These are phyloP conservation scores for Meredithiella fracta DNA, from an alignment of 2,329 filamentous ascomycete species.

Conservation along the genomic window DNA sequence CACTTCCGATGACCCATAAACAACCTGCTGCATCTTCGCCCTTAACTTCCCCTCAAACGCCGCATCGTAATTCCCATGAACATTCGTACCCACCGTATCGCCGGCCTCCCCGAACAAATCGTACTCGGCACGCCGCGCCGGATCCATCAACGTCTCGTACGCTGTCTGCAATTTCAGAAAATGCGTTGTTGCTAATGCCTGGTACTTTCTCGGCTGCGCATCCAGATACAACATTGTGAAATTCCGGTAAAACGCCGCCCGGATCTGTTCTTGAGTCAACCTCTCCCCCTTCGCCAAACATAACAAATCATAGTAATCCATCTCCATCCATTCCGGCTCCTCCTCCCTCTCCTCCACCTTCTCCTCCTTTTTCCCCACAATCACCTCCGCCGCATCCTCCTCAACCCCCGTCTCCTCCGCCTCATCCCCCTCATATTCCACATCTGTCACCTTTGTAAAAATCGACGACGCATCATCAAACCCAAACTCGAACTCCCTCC, in stretches of 20 bases:
- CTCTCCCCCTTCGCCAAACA: conserved; percentile 25
- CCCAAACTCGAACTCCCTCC: conserved; percentile 30
- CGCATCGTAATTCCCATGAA: conserved; percentile 16
- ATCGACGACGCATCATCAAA: conserved; percentile 32
- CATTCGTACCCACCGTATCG: conserved; percentile 8
- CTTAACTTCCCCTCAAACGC: conserved; percentile 16
- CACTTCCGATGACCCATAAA: conserved; percentile 20
- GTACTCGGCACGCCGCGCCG: conserved; percentile 26
- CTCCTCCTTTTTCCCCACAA: conserved; percentile 13
- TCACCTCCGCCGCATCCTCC: conserved; percentile 15
- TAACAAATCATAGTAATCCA: conserved; percentile 30
- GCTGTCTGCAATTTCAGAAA: conserved; percentile 27
- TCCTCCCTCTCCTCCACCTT: conserved; percentile 14
- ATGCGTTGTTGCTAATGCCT: conserved; percentile 25
- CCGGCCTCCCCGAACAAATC: conserved; percentile 20
- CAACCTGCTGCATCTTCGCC: conserved; percentile 14
- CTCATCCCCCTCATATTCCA: background rate
- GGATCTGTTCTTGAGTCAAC: conserved; percentile 23
- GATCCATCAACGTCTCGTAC: conserved; percentile 32
- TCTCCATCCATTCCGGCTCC: conserved; percentile 15
- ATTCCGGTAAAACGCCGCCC: conserved; percentile 29
- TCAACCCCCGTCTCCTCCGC: conserved; percentile 16
- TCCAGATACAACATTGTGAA: conserved; percentile 30
- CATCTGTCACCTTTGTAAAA: conserved; percentile 20
- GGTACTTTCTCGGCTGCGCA: conserved; percentile 25